Percentiles rank a stretch among this genome's conserved stretches.
These are phyloP conservation scores for Xylaria multiplex DNA, from an alignment of 2,329 filamentous ascomycete genomes.

Conservation along the genomic window DNA sequence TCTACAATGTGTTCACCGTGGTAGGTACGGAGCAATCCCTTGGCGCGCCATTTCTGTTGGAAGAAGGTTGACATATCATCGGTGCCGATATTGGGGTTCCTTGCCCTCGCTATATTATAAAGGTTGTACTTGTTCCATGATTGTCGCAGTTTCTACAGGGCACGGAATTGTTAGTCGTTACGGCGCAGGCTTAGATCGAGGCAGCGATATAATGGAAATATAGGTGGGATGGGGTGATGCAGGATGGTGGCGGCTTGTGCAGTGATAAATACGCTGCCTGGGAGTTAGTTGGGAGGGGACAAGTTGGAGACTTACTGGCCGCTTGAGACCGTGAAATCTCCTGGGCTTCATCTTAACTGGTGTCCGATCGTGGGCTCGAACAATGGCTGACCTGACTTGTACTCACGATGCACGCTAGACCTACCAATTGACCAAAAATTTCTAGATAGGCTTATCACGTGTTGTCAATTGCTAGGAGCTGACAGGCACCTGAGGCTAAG, in stretches of 20 bases:
- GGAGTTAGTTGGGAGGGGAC: not conserved
- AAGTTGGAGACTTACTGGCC: constrained; percentile 62
- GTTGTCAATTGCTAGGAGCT: constrained; percentile 23
- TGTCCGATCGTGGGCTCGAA: constrained; percentile 34
- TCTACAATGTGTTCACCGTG: constrained; percentile 96
- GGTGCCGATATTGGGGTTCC: constrained; percentile 54
- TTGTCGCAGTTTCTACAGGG: constrained; percentile 83
- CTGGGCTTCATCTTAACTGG: constrained; percentile 62
- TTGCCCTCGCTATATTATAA: constrained; percentile 79
- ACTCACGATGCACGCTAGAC: constrained; percentile 5
- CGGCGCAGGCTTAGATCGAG: not conserved
- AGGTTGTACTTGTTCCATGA: constrained; percentile 98
- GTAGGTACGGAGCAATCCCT: constrained; percentile 83
- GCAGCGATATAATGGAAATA: constrained; percentile 6
- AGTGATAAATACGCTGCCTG: not conserved
- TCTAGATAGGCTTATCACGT: constrained; percentile 42
- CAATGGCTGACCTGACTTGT: constrained; percentile 19
- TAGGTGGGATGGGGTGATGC: not conserved
- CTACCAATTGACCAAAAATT: constrained; percentile 38
- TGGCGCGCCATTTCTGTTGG: constrained; percentile 97
- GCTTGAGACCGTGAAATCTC: constrained; percentile 74
- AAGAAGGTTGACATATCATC: constrained; percentile 76
- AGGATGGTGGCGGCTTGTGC: not conserved
- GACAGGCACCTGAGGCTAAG: not conserved
- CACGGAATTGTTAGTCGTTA: constrained; percentile 18